Percentiles rank a stretch among this genome's conserved stretches.
Conservation (phyloP, 805 yeast genomes). For the Wickerhamomyces silvicola region DNA sequence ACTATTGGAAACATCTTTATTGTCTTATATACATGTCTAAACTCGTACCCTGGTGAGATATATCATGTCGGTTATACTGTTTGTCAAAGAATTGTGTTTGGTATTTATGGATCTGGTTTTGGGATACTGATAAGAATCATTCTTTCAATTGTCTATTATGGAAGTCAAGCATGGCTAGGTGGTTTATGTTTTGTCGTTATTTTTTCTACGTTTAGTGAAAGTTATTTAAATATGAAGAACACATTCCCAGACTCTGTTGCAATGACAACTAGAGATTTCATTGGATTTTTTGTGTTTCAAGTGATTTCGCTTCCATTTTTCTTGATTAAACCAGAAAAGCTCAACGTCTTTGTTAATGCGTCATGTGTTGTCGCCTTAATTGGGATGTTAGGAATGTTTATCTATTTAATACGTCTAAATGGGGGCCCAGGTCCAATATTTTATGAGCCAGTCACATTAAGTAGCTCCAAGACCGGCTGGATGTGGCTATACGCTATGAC, state of each 20-base stretch:
- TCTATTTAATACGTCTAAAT: conserved; percentile 26
- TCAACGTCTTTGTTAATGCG: conserved; percentile 29
- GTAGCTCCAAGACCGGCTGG: conserved; percentile 29
- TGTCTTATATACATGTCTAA: conserved; percentile 27
- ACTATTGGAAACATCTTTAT: conserved; percentile 33
- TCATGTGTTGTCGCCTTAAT: conserved; percentile 32
- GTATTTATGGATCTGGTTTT: conserved; percentile 33
- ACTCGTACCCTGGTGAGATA: conserved; percentile 33
- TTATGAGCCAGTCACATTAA: conserved; percentile 20
- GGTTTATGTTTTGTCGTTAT: conserved; percentile 33
- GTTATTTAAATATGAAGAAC: conserved; percentile 30
- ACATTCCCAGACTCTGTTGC: conserved; percentile 31
- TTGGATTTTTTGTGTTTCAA: conserved; percentile 40
- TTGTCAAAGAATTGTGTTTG: conserved; percentile 32
- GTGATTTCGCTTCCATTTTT: conserved; percentile 35
- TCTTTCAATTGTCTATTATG: conserved; percentile 36
- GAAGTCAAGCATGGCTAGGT: conserved; percentile 38
- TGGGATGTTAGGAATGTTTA: conserved; percentile 35
- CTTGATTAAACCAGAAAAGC: conserved; percentile 37
- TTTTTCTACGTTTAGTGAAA: conserved; percentile 29
- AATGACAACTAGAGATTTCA: conserved; percentile 35
- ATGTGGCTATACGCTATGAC: conserved; percentile 35
- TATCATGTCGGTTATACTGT: conserved; percentile 35
- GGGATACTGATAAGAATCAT: conserved; percentile 35
- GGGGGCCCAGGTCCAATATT: conserved; percentile 31